Base-by-base conservation (phyloP, 2,329 filamentous ascomycete genomes). In the Aureobasidium subglaciale region DNA sequence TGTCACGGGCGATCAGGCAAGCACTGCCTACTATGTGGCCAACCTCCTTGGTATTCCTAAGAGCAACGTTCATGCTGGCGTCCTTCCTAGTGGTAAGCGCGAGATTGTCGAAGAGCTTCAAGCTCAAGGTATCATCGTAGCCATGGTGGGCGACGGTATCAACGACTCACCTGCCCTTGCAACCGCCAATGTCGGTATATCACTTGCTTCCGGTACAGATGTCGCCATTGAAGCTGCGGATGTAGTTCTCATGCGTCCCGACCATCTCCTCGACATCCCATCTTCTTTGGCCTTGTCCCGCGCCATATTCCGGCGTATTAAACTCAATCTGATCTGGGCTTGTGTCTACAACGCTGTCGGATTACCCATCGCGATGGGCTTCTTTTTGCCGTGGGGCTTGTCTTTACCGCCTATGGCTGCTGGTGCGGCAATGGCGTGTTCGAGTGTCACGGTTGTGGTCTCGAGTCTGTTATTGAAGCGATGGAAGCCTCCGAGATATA, bases 101-200 rank as follows among this genome's bases (percentile, higher is more conserved):
- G 77, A 80, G 25, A 95, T 97, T 62, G 80, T 99, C 63, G 81
- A 83, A 48, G 75, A 86, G 54, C 79, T 97, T 16, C 90, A 96
- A 72, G 75, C 78, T 0, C 71, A 78, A 49, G 90, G 90, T 59
- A 82, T 90, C 63, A 77, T 87, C 48, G 89, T 97, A 24, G 93
- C 89, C 62, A 99, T 99, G 93, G 91, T 97, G 13, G 91, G 93
- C 52, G 93, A 99, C 70, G 93, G 93, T 38, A 96, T 99, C 79
- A 99, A 99, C 71, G 93, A 99, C 74, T 96, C 90, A 0, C 93
- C 93, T 0, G 93, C 93, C 0, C 82, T 99, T 10, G 93, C 90
- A 0, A 95, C 90, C 0, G 91, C 93, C 10, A 85, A 95, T 63
- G 84, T 97, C 25, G 93, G 93, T 60, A 96, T 99, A 62, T 91